phyloP scores from a whole-genome alignment of 2,329 filamentous ascomycete species.

The Diaporthe sp. region DNA sequence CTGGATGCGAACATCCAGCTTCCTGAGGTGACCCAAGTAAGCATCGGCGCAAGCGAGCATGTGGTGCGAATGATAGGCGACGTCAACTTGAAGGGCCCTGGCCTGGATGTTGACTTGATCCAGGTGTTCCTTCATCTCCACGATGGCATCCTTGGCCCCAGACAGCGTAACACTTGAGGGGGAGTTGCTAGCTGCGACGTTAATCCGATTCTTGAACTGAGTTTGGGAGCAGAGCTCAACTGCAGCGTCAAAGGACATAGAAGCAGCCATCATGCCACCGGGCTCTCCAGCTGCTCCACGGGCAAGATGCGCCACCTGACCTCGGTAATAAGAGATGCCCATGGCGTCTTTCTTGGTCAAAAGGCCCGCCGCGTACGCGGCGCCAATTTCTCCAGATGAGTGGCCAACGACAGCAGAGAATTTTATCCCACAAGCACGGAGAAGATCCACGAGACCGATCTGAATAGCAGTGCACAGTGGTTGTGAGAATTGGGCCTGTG shows the following conservation, averaged over 20 bases:
- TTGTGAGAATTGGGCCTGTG: no score
- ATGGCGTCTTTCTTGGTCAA: slow-evolving; percentile 51
- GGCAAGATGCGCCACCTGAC: no score
- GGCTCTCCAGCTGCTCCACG: no score
- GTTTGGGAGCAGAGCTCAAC: slow-evolving; percentile 30
- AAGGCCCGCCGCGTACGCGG: slow-evolving; percentile 51
- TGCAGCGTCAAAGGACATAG: slow-evolving; percentile 37
- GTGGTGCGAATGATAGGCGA: slow-evolving; percentile 58
- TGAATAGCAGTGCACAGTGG: no score
- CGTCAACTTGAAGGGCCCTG: slow-evolving; percentile 54
- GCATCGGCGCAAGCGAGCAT: slow-evolving; percentile 52
- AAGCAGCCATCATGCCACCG: slow-evolving; percentile 43
- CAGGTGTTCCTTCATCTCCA: slow-evolving; percentile 46
- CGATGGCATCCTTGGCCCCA: slow-evolving; percentile 45
- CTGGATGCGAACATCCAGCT: slow-evolving; percentile 35
- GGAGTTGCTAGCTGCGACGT: slow-evolving; percentile 45
- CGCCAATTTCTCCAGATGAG: slow-evolving; percentile 55
- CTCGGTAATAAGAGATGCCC: no score
- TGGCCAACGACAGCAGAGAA: slow-evolving; percentile 52
- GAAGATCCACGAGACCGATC: background rate
- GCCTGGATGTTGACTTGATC: slow-evolving; percentile 49
- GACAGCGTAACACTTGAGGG: slow-evolving; percentile 45
- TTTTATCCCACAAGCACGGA: background rate
- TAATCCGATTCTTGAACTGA: slow-evolving; percentile 38
- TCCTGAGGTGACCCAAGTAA: slow-evolving; percentile 47